Base-by-base conservation (phyloP, 2,329 filamentous ascomycete genomes). In the Fusarium sp. region DNA sequence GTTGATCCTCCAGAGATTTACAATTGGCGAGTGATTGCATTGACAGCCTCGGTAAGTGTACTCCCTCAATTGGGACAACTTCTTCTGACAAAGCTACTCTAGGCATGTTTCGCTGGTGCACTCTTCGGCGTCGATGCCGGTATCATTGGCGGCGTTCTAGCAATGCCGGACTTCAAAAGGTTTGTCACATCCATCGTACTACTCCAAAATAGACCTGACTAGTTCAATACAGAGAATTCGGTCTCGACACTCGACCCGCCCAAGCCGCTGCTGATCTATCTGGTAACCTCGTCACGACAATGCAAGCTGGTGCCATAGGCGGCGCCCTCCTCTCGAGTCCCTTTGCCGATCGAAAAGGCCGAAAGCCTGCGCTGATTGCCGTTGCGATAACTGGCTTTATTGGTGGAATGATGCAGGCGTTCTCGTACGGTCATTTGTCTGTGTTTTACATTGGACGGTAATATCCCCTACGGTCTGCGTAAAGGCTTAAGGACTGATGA, bases 1-100 rank as follows among this genome's bases (percentile, higher is more conserved):
- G 80, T 82, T 53, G 90, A 92, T 75, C 90, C 90, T 15, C 83
- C 85, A 17, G 87, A 92, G 77, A 88, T 92, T 62, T 92, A 92
- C 77, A 89, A 89, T 73, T 92, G 90, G 89, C 85, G 90, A 53
- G 88, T 91, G 6, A 91, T 90, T 65, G 81, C 87, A 51, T 80
- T 92, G 58, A 89, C 90, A 22, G 88, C 85, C 66, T 90, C 89
- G 8, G 68, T 71, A 58, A 26, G 22, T 26, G 8, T 7, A 39
- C 5, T 1, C 4, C 2, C 5, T n/a, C 5, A 3, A 5, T 17
- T n/a, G 13, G 3, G 6, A 1, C 1, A 17, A 18, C 11, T 17
- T 42, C 10, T 10, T 22, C 3, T 3, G 17, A 5, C 22, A 3
- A 13, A 14, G 6, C 45, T 40, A 39, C 13, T 38, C 20, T 15